Evolutionary conservation across 805 yeast genomes (phyloP), one percentile per base, ranked within the genome.

Genomic region (Pichia deserticola): DNA sequence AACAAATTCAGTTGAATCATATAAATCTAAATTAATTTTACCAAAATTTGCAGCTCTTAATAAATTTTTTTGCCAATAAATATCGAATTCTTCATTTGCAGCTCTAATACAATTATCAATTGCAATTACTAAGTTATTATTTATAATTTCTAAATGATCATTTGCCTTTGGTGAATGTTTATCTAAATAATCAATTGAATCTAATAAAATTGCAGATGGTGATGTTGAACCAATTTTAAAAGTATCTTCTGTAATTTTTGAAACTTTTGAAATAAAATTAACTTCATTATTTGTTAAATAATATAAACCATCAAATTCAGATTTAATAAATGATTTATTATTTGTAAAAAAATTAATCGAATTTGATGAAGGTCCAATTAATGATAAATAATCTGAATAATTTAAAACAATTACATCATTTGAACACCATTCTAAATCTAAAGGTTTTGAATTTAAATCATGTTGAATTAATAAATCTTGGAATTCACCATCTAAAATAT

Each of bases 1-100:
- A 3, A 88, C 77, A 57, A 84, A 88, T 42, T 72, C 67, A 50
- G 78, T 78, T 4, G 89, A 72, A 59, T 82, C 82, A 57, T 74
- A 78, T 4, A 72, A 60, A 8, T 76, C 78, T 41, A 75, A 64
- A 45, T 78, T 72, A 0, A 86, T 74, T 57, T 92, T 93, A 0
- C 97, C 99, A 67, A 90, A 87, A 0, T 86, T 72, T 0, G 90
- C 96, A 1, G 97, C 96, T 47, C 80, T 75, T 37, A 93, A 66
- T 9, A 92, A 68, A 45, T 77, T 78, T 62, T 89, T 89, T 59
- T 93, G 99, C 84, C 90, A 78, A 47, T 73, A 70, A 0, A 86
- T 76, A 53, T 82, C 88, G 57, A 88, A 81, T 58, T 92, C 98
- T 48, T 81, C 83, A 4, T 79, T 64, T 0, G 96, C 84, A 0